These are phyloP conservation scores for Elsinoe batatas DNA, from an alignment of 2,329 filamentous ascomycete genomes.

Conservation along the genomic window DNA sequence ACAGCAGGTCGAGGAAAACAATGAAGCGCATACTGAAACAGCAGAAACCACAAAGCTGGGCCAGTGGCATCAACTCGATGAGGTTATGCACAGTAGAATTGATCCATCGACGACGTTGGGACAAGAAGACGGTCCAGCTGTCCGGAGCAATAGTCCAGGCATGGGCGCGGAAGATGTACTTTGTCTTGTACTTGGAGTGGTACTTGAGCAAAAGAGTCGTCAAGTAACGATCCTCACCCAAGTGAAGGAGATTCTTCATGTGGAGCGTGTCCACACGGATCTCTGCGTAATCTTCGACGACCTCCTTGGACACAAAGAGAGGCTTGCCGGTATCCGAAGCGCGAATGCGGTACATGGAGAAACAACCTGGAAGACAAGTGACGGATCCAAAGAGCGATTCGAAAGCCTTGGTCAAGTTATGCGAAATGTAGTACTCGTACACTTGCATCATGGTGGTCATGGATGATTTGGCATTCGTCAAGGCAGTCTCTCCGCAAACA, in stretches of 20 bases:
- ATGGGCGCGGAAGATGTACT: constrained; percentile 85
- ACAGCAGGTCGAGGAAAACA: constrained; percentile 86
- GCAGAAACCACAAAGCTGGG: constrained; percentile 96
- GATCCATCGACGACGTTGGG: constrained; percentile 98
- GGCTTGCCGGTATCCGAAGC: constrained; percentile 91
- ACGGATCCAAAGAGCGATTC: constrained; percentile 95
- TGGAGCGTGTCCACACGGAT: constrained; percentile 96
- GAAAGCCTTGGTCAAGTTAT: constrained; percentile 94
- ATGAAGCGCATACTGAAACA: constrained; percentile 99
- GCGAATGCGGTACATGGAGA: constrained; percentile 97
- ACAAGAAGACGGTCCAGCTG: constrained; percentile 88
- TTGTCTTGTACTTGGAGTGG: constrained; percentile 93
- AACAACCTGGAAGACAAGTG: constrained; percentile 96
- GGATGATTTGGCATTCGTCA: constrained; percentile 86
- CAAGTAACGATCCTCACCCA: constrained; percentile 95
- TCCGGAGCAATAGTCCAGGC: constrained; percentile 97
- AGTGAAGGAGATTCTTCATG: constrained; percentile 95
- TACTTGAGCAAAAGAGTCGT: constrained; percentile 89
- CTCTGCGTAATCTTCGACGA: constrained; percentile 77
- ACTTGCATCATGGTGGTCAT: constrained; percentile 99
- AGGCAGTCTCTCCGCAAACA: constrained; percentile 84
- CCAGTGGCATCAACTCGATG: constrained; percentile 84
- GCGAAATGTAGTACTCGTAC: constrained; percentile 99
- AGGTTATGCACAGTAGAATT: constrained; percentile 98
- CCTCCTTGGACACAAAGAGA: constrained; percentile 86